Evolutionary conservation across 768 basidiomycete genomes (phyloP).

Genomic region (Lactarius psammicola): DNA sequence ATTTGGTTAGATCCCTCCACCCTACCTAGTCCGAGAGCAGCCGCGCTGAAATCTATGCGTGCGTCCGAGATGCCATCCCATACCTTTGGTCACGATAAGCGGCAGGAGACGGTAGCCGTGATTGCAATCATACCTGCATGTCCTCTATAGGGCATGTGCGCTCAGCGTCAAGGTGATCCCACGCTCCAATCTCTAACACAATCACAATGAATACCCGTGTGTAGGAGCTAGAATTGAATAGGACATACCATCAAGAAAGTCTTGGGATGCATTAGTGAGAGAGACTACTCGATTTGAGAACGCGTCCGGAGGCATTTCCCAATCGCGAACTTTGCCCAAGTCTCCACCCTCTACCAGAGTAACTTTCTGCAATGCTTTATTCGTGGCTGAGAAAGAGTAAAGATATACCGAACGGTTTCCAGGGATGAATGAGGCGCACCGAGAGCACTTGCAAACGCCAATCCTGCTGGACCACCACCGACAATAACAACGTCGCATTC

Average conservation of each 20-base stretch:
- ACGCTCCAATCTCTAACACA: constrained; percentile 72
- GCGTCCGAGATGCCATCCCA: constrained; percentile 92
- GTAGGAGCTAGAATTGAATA: neutral
- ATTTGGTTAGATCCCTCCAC: constrained; percentile 46
- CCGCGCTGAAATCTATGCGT: constrained; percentile 66
- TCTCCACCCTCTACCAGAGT: constrained; percentile 82
- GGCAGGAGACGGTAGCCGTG: constrained; percentile 14
- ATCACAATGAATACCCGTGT: neutral
- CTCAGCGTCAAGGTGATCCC: constrained; percentile 65
- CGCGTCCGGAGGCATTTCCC: constrained; percentile 53
- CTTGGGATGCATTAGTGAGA: constrained; percentile 70
- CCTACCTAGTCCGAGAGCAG: constrained; percentile 41
- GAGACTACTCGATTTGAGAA: constrained; percentile 88
- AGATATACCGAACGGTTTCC: constrained; percentile 10
- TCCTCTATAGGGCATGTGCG: constrained; percentile 75
- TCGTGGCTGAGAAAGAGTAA: constrained; percentile 47
- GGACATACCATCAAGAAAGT: constrained; percentile 60
- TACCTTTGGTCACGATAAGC: constrained; percentile 47
- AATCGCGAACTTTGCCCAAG: constrained; percentile 61
- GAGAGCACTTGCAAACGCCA: constrained; percentile 85
- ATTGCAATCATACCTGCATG: constrained; percentile 65
- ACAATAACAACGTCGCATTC: constrained; percentile 90
- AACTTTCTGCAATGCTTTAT: constrained; percentile 50
- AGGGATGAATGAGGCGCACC: constrained; percentile 46
- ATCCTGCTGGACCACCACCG: constrained; percentile 89